These are phyloP conservation scores for Nematocida ausubeli DNA, from an alignment of 371 early-diverging fungal genomes.

Conservation along the genomic window DNA sequence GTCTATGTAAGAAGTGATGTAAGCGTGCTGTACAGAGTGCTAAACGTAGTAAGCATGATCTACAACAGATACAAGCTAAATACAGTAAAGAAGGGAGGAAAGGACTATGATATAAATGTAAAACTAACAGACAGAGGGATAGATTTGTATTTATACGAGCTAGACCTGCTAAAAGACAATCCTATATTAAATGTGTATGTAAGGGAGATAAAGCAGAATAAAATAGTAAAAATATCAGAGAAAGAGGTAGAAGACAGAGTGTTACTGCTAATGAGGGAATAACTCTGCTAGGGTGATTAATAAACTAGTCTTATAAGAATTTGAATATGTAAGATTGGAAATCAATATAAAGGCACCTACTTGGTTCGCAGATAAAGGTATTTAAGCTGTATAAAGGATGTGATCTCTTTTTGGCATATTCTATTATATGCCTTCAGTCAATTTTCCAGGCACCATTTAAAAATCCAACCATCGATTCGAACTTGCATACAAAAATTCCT, in stretches of 20 bases:
- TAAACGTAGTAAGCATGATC: slow-evolving; percentile 3
- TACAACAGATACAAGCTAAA: neutral
- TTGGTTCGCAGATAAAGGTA: too few species aligned
- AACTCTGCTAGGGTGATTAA: too few species aligned
- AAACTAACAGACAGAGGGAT: neutral
- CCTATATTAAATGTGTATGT: slow-evolving; percentile 22
- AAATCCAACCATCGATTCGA: too few species aligned
- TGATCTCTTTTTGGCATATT: too few species aligned
- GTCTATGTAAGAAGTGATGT: neutral
- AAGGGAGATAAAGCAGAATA: slow-evolving; percentile 27
- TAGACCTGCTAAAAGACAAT: slow-evolving; percentile 50
- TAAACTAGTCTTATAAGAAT: too few species aligned
- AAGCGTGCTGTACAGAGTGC: neutral
- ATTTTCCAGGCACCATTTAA: too few species aligned
- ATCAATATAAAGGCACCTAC: too few species aligned
- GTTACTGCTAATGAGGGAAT: neutral
- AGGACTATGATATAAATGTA: neutral
- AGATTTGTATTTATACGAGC: slow-evolving; percentile 34
- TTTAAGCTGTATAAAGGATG: too few species aligned
- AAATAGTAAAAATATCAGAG: neutral
- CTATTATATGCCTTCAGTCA: too few species aligned
- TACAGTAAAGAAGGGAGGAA: neutral
- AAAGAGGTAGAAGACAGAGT: neutral
- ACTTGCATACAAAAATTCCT: too few species aligned
- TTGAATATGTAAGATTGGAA: too few species aligned